Evolutionary conservation across 257 asterid genomes (phyloP).

Genomic region (Solanum neorickii): DNA sequence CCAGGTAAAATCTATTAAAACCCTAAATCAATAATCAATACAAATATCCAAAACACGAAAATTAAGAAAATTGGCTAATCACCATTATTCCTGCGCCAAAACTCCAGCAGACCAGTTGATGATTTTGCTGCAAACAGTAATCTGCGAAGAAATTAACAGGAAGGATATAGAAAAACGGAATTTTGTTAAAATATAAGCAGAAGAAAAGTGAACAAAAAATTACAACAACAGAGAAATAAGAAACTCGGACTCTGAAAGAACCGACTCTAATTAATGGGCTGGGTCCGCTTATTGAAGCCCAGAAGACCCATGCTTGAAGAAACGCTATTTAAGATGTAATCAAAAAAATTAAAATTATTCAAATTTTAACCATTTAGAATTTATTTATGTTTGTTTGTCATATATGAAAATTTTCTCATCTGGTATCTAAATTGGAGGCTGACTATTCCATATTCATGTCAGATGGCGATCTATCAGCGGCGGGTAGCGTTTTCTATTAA

Average conservation of each 20-base stretch:
- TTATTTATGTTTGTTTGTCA: too few relatives aligned
- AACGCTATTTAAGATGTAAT: background rate
- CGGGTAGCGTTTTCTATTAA: too few relatives aligned
- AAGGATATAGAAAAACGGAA: background rate
- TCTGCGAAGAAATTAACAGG: background rate
- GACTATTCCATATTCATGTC: too few relatives aligned
- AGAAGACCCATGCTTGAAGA: background rate
- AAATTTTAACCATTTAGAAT: background rate
- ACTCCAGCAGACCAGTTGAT: background rate
- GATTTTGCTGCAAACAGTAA: background rate
- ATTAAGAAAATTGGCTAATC: background rate
- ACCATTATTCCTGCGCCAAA: background rate
- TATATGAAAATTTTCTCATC: too few relatives aligned
- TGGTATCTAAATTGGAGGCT: accelerated
- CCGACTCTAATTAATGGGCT: background rate
- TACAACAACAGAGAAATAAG: background rate
- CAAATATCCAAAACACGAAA: background rate
- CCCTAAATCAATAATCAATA: background rate
- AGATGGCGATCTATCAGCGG: background rate
- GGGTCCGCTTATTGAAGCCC: background rate
- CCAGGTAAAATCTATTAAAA: background rate
- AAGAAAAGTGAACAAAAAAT: background rate
- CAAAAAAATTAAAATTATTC: too few relatives aligned
- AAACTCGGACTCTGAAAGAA: background rate
- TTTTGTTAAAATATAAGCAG: background rate